Evolutionary conservation across 2,329 filamentous ascomycete species (phyloP).

Genomic region (Epichloe sp.): DNA sequence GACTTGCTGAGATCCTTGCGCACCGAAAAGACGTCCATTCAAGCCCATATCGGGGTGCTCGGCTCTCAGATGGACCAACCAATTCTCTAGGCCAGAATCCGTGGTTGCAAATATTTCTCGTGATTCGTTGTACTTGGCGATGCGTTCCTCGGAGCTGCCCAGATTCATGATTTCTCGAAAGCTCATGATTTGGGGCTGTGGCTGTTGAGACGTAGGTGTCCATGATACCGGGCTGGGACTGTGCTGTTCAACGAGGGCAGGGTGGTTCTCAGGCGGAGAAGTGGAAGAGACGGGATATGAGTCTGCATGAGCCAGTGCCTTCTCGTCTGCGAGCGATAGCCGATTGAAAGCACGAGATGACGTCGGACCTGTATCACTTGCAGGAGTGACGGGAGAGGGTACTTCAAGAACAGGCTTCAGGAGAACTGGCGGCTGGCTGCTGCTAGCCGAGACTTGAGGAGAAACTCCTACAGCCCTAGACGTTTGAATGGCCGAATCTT

Average conservation of each 20-base stretch:
- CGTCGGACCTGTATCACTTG: slow-evolving; percentile 17
- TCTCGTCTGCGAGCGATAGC: slow-evolving; percentile 33
- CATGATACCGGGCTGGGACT: background rate
- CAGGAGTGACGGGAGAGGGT: slow-evolving; percentile 30
- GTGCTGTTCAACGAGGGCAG: slow-evolving; percentile 10
- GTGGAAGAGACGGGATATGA: slow-evolving; percentile 22
- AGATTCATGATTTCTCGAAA: slow-evolving; percentile 72
- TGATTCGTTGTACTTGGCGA: slow-evolving; percentile 60
- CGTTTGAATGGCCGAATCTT: background rate
- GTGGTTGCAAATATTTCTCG: slow-evolving; percentile 56
- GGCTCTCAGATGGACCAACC: slow-evolving; percentile 34
- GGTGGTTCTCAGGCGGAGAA: slow-evolving; percentile 26
- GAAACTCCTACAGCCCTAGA: background rate
- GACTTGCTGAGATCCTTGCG: slow-evolving; percentile 7
- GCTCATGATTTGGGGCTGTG: slow-evolving; percentile 28
- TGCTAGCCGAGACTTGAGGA: background rate
- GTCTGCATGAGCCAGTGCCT: slow-evolving; percentile 22
- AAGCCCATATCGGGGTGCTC: slow-evolving; percentile 28
- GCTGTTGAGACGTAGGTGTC: slow-evolving; percentile 5
- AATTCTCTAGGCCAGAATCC: slow-evolving; percentile 59
- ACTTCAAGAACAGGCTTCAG: slow-evolving; percentile 21
- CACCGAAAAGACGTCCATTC: slow-evolving; percentile 13
- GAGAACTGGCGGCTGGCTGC: background rate
- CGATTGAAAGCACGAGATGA: slow-evolving; percentile 14
- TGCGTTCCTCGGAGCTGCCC: slow-evolving; percentile 51